Percentiles rank a stretch among this genome's conserved stretches.
Conservation (phyloP, 352 stramenopile species). For the Phytophthora lateralis region DNA sequence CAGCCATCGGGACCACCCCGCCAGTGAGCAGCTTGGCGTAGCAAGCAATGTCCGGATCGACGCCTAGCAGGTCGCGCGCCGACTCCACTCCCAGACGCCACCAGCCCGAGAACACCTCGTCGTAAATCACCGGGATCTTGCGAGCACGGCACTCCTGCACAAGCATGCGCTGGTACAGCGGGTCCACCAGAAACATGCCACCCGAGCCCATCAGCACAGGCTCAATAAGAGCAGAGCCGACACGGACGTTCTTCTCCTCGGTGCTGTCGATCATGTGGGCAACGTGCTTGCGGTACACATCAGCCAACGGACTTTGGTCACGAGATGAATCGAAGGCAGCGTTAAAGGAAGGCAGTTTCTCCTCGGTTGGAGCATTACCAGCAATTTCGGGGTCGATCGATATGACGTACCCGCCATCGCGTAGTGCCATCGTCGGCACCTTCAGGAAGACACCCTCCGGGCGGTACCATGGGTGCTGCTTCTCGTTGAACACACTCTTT, state of each 20-base stretch:
- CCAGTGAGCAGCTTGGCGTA: conserved; percentile 94
- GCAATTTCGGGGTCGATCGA: conserved; percentile 56
- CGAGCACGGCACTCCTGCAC: conserved; percentile 76
- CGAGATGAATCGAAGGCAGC: conserved; percentile 58
- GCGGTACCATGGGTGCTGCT: conserved; percentile 93
- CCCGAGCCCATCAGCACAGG: conserved; percentile 90
- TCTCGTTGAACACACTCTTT: conserved; percentile 91
- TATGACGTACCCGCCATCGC: conserved; percentile 64
- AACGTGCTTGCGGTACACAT: conserved; percentile 74
- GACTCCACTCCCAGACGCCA: conserved; percentile 90
- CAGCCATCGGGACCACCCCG: conserved; percentile 85
- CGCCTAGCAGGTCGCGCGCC: conserved; percentile 79
- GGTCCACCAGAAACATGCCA: conserved; percentile 92
- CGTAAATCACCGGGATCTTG: conserved; percentile 91
- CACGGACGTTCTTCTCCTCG: conserved; percentile 36
- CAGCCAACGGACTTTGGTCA: conserved; percentile 42
- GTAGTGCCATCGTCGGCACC: conserved; percentile 73
- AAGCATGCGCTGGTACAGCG: conserved; percentile 91
- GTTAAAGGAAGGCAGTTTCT: conserved; percentile 51
- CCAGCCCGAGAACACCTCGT: conserved; percentile 93
- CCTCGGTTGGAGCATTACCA: conserved; percentile 26
- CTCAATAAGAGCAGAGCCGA: conserved; percentile 89
- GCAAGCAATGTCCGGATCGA: conserved; percentile 90
- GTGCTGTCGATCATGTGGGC: conserved; percentile 52
- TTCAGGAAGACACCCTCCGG: conserved; percentile 83